Conservation (phyloP, 2,329 filamentous ascomycete genomes). For the Arthrobotrys sinensis region DNA sequence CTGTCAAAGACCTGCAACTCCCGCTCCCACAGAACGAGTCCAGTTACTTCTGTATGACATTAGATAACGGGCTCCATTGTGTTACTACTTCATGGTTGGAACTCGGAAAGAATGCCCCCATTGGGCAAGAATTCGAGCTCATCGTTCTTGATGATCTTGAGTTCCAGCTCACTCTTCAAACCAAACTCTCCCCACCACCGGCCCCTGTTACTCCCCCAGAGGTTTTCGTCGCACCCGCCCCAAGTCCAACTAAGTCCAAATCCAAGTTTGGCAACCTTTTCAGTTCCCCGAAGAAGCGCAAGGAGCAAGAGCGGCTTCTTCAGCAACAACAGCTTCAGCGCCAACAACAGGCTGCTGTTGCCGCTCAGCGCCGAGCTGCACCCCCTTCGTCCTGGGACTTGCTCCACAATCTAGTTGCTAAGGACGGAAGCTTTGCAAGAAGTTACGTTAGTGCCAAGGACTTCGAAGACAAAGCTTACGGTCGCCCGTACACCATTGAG, state of each 20-base stretch:
- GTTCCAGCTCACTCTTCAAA: slow-evolving; percentile 96
- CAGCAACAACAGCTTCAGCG: slow-evolving; percentile 78
- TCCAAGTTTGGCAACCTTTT: slow-evolving; percentile 93
- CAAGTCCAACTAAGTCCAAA: slow-evolving; percentile 76
- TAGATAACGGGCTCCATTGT: slow-evolving; percentile 98
- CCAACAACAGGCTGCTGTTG: slow-evolving; percentile 72
- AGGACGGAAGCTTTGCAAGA: slow-evolving; percentile 93
- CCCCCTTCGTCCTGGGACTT: slow-evolving; percentile 87
- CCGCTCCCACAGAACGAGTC: slow-evolving; percentile 94
- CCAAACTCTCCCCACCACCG: slow-evolving; percentile 88
- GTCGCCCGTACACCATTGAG: slow-evolving; percentile 87
- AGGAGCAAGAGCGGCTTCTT: slow-evolving; percentile 92
- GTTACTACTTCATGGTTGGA: slow-evolving; percentile 97
- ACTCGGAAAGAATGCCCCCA: slow-evolving; percentile 89
- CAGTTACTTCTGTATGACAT: slow-evolving; percentile 92
- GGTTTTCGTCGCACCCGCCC: slow-evolving; percentile 66
- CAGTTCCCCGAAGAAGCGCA: slow-evolving; percentile 95
- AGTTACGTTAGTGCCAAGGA: slow-evolving; percentile 95
- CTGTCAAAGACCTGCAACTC: slow-evolving; percentile 93
- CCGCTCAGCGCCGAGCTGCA: slow-evolving; percentile 75
- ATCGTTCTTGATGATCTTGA: slow-evolving; percentile 98
- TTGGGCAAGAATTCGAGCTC: slow-evolving; percentile 70
- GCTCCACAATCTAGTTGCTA: slow-evolving; percentile 85
- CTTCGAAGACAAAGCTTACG: slow-evolving; percentile 89
- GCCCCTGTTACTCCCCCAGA: slow-evolving; percentile 67